A percentile compares a stretch with the other conserved stretches of the same genome.
Conservation (phyloP, 495 filamentous ascomycete species). For the Aspergillus panamensis region DNA sequence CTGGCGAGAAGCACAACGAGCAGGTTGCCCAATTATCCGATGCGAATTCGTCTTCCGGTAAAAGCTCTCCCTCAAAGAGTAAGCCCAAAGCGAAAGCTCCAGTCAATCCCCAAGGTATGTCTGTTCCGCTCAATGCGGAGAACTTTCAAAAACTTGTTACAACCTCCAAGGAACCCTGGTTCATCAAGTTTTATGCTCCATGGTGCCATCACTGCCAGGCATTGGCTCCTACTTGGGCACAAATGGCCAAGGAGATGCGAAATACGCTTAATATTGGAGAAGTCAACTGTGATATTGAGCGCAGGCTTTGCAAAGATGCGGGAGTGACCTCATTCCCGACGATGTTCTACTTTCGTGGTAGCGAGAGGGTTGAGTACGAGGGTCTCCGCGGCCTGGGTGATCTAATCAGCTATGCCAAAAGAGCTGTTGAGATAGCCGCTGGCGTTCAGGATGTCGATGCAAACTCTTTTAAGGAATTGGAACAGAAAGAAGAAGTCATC, state of each 20-base stretch:
- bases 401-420: slow-evolving; percentile 79
- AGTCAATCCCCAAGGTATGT: slow-evolving; percentile 71
- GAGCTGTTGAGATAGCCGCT: slow-evolving; percentile 72
- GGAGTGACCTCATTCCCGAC: slow-evolving; percentile 77
- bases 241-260: slow-evolving; percentile 87
- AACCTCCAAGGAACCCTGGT: slow-evolving; percentile 87
- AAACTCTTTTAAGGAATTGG: slow-evolving; percentile 72
- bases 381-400: slow-evolving; percentile 92
- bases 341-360: slow-evolving; percentile 87
- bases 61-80: slow-evolving; percentile 25
- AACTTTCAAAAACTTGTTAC: slow-evolving; percentile 84
- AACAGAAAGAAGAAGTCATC: slow-evolving; percentile 90
- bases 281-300: slow-evolving; percentile 87
- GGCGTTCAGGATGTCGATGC: slow-evolving; percentile 78
- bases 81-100: slow-evolving; percentile 42
- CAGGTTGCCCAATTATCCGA: slow-evolving; percentile 32
- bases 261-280: slow-evolving; percentile 86
- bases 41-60: slow-evolving; percentile 31
- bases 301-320: slow-evolving; percentile 84
- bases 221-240: slow-evolving; percentile 83
- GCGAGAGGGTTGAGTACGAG: slow-evolving; percentile 88
- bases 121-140: slow-evolving; percentile 73
- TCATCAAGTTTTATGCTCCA: slow-evolving; percentile 96
- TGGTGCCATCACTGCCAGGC: slow-evolving; percentile 96
- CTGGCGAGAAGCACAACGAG: slow-evolving; percentile 46